A percentile compares a stretch with the other conserved stretches of the same genome.
phyloP scores from a whole-genome alignment of 495 filamentous ascomycete genomes.

The Tetracladium setigerum region DNA sequence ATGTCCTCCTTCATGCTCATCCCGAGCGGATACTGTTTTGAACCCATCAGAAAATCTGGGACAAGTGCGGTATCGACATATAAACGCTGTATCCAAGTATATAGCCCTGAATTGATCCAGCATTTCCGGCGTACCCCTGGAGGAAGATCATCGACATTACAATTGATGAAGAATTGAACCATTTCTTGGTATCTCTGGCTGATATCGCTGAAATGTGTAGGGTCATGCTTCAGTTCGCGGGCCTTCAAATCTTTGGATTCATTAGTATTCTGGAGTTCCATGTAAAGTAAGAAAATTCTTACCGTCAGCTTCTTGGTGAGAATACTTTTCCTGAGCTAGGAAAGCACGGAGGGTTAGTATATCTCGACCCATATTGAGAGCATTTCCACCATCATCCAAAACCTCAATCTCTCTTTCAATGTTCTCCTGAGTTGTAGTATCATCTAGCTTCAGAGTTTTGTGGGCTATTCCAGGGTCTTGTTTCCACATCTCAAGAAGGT shows the following conservation, averaged over 20 bases:
- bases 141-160: neutral
- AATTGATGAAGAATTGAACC: neutral
- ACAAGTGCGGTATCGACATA: conserved; percentile 5
- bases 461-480: neutral
- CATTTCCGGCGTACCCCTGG: neutral
- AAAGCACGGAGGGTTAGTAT: conserved; percentile 3
- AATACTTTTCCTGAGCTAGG: conserved; percentile 1
- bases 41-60: conserved; percentile 1
- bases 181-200: conserved; percentile 2
- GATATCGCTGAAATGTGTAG: conserved; percentile 5
- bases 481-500: conserved; percentile 4
- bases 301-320: conserved; percentile 2
- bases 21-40: neutral
- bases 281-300: neutral
- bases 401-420: conserved; percentile 1
- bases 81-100: conserved; percentile 3
- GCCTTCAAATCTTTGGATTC: neutral
- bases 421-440: conserved; percentile 2
- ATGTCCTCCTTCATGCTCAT: conserved; percentile 1
- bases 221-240: neutral
- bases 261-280: neutral
- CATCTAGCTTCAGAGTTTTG: neutral
- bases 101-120: conserved; percentile 2
- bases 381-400: neutral
- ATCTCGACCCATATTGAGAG: conserved; percentile 1